Percentiles rank a stretch among this genome's conserved stretches.
Conservation (phyloP, 305 asterid genomes). For the Fraxinus xanthoxyloides region DNA sequence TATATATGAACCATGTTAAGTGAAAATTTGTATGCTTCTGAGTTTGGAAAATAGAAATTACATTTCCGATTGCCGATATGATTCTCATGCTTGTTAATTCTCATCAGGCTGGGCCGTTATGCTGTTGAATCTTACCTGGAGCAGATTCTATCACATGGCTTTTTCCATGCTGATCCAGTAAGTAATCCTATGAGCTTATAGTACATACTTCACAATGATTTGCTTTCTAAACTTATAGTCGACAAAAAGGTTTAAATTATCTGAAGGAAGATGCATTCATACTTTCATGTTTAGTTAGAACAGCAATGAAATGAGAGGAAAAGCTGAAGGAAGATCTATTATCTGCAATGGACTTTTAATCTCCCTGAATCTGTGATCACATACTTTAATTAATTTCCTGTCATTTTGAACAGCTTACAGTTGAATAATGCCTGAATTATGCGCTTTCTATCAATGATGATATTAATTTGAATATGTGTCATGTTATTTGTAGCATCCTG, state of each 20-base stretch:
- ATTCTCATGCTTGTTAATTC: slow-evolving; percentile 16
- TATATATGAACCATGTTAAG: neutral
- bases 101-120: slow-evolving; percentile 79
- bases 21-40: neutral
- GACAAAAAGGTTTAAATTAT: neutral
- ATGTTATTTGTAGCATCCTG: slow-evolving; percentile 74
- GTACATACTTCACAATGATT: neutral
- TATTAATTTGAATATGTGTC: slow-evolving; percentile 1
- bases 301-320: neutral
- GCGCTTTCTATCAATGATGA: slow-evolving; percentile 5
- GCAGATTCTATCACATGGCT: slow-evolving; percentile 93
- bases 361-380: neutral
- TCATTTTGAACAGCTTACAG: neutral
- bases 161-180: slow-evolving; percentile 97
- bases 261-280: neutral
- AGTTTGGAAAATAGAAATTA: neutral
- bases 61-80: neutral
- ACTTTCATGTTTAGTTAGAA: neutral
- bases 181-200: slow-evolving; percentile 30
- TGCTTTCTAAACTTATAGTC: neutral
- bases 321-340: neutral
- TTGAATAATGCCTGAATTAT: neutral
- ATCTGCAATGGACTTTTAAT: neutral
- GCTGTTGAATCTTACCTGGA: slow-evolving; percentile 98
- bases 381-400: neutral